Conservation (phyloP, 2,329 filamentous ascomycete species). For the Catunica adiposa region DNA sequence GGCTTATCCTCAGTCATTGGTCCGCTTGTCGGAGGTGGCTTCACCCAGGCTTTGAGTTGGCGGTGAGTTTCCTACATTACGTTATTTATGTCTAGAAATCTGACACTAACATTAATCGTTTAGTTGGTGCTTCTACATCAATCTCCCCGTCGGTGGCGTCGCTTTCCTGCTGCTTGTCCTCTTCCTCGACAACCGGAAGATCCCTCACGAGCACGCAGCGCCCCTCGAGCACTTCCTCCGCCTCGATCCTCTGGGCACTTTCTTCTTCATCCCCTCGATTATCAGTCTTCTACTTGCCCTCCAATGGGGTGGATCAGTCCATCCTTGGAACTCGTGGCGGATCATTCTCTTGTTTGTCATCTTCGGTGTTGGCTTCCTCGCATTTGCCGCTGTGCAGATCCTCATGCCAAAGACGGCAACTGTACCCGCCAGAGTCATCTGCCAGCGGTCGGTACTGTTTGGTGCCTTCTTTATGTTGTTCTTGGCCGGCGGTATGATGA, state of each 20-base stretch:
- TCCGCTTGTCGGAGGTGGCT: conserved; percentile 36
- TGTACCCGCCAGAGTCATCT: conserved; percentile 37
- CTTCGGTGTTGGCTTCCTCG: conserved; percentile 29
- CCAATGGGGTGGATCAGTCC: conserved; percentile 43
- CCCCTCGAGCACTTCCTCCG: conserved; percentile 29
- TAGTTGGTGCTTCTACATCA: conserved; percentile 43
- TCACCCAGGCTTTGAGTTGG: conserved; percentile 33
- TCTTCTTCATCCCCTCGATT: conserved; percentile 42
- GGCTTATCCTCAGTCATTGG: conserved; percentile 38
- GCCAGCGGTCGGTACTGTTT: conserved; percentile 36
- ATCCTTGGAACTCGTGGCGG: conserved; percentile 35
- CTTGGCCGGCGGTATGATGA: conserved; percentile 33
- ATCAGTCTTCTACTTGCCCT: conserved; percentile 45
- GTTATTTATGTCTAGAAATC: not conserved
- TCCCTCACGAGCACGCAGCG: conserved; percentile 16
- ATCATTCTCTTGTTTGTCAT: conserved; percentile 37
- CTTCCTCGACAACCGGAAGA: conserved; percentile 28
- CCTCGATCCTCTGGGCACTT: conserved; percentile 42
- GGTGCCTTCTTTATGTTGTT: conserved; percentile 32
- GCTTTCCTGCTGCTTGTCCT: conserved; percentile 32
- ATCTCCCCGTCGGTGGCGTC: conserved; percentile 38
- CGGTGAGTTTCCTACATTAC: conserved; percentile 19
- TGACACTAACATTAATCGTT: not conserved
- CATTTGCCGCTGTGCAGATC: conserved; percentile 36
- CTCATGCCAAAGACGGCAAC: conserved; percentile 39